A percentile compares a stretch with the other conserved stretches of the same genome.
Evolutionary conservation across 1,284 basidiomycete genomes (phyloP).

Genomic region (Thecaphora thlaspeos): DNA sequence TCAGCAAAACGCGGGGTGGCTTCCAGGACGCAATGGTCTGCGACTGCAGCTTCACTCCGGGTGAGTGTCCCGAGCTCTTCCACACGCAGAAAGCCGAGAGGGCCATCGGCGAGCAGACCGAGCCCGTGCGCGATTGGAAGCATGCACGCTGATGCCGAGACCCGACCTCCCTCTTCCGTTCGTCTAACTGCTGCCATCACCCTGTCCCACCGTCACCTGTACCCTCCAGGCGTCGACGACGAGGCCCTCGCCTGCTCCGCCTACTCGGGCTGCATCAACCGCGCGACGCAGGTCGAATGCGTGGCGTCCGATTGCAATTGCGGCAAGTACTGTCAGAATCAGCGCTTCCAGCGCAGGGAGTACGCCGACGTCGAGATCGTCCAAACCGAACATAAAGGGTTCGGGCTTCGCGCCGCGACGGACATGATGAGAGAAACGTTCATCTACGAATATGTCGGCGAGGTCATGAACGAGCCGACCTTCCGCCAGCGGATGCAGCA

Average conservation of each 20-base stretch:
- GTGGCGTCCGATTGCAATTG: conserved; percentile 82
- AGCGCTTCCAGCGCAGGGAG: conserved; percentile 76
- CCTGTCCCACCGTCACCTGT: too few species aligned
- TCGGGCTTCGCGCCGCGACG: conserved; percentile 75
- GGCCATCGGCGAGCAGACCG: too few species aligned
- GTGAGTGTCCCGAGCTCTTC: too few species aligned
- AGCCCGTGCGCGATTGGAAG: too few species aligned
- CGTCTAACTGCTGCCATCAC: too few species aligned
- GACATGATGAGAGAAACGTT: conserved; percentile 79
- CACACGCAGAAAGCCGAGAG: too few species aligned
- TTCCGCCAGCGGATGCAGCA: conserved; percentile 92
- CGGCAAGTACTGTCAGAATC: conserved; percentile 80
- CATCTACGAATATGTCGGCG: conserved; percentile 97
- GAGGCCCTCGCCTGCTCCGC: conserved; percentile 72
- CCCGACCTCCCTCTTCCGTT: too few species aligned
- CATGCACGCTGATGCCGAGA: too few species aligned
- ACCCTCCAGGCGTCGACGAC: conserved; percentile 16
- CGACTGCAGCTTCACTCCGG: conserved; percentile 37
- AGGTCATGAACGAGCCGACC: conserved; percentile 82
- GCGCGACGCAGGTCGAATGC: conserved; percentile 95
- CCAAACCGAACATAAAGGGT: conserved; percentile 92
- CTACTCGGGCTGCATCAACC: conserved; percentile 91
- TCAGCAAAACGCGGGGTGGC: conserved; percentile 82
- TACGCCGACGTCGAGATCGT: conserved; percentile 89
- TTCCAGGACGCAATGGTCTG: conserved; percentile 64